Evolutionary conservation across 495 filamentous ascomycete species (phyloP).

Genomic region (Aspergillus homomorphus): DNA sequence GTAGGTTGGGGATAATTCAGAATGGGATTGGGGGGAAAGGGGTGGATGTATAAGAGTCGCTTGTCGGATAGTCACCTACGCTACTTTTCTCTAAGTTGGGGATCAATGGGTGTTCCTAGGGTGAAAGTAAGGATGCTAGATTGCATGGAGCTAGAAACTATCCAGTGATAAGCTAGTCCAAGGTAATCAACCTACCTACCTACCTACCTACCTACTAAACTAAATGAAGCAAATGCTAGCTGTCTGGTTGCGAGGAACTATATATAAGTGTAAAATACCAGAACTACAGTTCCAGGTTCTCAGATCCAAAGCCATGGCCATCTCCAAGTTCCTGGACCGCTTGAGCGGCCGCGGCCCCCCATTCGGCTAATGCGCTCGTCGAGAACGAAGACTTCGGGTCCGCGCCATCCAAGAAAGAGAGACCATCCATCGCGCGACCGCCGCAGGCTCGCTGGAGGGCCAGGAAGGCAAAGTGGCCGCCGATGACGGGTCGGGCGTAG

Average conservation of each 20-base stretch:
- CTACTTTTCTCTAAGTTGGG: no score
- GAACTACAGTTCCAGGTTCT: slow-evolving; percentile 12
- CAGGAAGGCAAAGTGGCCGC: slow-evolving; percentile 83
- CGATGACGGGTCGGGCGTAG: slow-evolving; percentile 80
- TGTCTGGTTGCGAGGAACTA: not conserved
- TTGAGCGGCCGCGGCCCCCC: slow-evolving; percentile 23
- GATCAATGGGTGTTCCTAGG: no score
- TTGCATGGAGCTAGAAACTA: no score
- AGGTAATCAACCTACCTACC: no score
- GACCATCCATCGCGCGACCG: slow-evolving; percentile 61
- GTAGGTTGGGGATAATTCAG: no score
- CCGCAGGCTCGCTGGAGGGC: slow-evolving; percentile 74
- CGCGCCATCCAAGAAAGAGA: slow-evolving; percentile 59
- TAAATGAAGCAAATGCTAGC: not conserved
- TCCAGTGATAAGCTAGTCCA: no score
- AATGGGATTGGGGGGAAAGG: no score
- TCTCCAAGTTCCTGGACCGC: slow-evolving; percentile 24
- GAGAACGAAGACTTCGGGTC: slow-evolving; percentile 25
- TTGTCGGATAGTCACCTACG: no score
- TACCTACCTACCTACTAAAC: no score
- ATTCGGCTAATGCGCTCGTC: slow-evolving; percentile 21
- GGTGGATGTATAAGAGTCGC: no score
- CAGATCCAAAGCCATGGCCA: slow-evolving; percentile 2
- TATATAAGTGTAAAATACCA: not conserved
- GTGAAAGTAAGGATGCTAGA: no score